A percentile compares a stretch with the other conserved stretches of the same genome.
phyloP scores from a whole-genome alignment of 768 basidiomycete species.

The Fibroporia radiculosa region DNA sequence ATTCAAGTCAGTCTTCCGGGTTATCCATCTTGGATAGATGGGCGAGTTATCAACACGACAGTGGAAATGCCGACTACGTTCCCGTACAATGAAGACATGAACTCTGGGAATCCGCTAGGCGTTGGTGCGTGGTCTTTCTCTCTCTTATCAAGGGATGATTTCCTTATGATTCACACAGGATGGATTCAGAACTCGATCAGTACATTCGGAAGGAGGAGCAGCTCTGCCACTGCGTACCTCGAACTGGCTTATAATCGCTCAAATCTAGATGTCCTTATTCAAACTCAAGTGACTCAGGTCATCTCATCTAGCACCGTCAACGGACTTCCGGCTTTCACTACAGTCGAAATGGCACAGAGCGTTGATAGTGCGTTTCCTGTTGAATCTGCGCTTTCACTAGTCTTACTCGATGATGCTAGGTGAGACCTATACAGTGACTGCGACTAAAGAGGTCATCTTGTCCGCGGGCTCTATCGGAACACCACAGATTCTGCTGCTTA shows the following conservation, averaged over 20 bases:
- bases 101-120: slow-evolving; percentile 34
- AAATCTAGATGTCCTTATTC: slow-evolving; percentile 7
- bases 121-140: slow-evolving; percentile 23
- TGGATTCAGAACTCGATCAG: slow-evolving; percentile 9
- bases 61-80: slow-evolving; percentile 29
- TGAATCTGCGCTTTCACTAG: not conserved
- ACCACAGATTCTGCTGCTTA: slow-evolving; percentile 21
- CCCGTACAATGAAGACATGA: slow-evolving; percentile 34
- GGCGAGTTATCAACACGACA: slow-evolving; percentile 24
- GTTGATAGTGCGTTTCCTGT: not conserved
- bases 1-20: slow-evolving; percentile 14
- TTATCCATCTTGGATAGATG: slow-evolving; percentile 2
- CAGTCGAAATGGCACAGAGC: slow-evolving; percentile 7
- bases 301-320: not conserved
- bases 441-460: slow-evolving; percentile 18
- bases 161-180: slow-evolving; percentile 2
- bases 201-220: slow-evolving; percentile 3
- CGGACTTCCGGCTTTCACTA: slow-evolving; percentile 2
- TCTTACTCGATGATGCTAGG: too few species aligned
- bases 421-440: slow-evolving; percentile 4
- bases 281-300: slow-evolving; percentile 6
- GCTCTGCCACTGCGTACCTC: slow-evolving; percentile 6
- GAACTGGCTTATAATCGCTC: not conserved
- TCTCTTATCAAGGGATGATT: too few species aligned
- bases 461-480: slow-evolving; percentile 15